Base-by-base conservation (phyloP, 208 protist genomes). In the Trypanosoma platydactyli region DNA sequence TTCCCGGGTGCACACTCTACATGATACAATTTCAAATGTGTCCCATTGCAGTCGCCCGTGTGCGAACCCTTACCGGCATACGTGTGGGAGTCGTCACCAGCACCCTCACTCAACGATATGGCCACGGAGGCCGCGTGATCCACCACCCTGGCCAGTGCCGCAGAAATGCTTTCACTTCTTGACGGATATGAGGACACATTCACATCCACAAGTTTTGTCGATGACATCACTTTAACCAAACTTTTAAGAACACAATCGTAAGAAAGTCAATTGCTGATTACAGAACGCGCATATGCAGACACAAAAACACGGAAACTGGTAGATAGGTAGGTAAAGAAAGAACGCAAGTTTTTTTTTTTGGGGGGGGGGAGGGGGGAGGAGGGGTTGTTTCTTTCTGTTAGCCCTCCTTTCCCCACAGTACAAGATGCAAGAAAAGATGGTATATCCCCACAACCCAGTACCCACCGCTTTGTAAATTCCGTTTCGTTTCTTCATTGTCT, bases 131-230 rank as follows among this genome's bases (percentile, higher is more conserved):
- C 33, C 22, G 33, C 62, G 22, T 22, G 57, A n/a, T 38, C 24
- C 50, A 70, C 25, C 5, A 48, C 18, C 38, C 29, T 45, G 35
- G 57, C 13, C 30, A 70, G 24, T 20, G 64, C 35, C 22, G 27
- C 30, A 0, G 64, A 35, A 12, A 44, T 27, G 12, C 44, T 45
- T 24, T 27, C 40, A 13, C 33, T 44, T 18, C 5, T 45, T 15
- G 54, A 58, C 27, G 44, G 48, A 25, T 25, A 57, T 42, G 15
- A 33, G 4, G 49, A 33, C 49, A 29, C 12, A 4, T 30, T 53
- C 3, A 27, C 22, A n/a, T 4, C n/a, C 9, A 29, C 38, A 20
- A 42, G 18, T 27, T 58, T 45, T 45, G 3, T 45, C 41, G 57
- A 51, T 45, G 29, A 35, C 42, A 7, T 4, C 33, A 38, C 9